These are phyloP conservation scores for Meyerozyma elateridarum DNA, from an alignment of 1,139 yeast genomes.

Conservation along the genomic window DNA sequence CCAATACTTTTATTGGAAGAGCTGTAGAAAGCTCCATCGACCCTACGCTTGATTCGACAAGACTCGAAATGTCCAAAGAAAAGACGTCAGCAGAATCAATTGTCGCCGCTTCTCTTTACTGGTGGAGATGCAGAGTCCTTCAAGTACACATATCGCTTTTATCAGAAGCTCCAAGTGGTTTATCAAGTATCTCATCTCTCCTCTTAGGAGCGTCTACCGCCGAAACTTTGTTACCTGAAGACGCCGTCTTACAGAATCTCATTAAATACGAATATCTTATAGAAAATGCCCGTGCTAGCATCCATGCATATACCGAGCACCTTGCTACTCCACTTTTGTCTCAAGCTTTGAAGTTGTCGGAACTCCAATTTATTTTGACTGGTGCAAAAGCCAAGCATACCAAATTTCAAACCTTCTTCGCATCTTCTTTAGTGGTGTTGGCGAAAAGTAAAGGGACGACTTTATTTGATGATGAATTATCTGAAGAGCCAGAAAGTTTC, in stretches of 20 bases:
- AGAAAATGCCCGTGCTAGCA: constrained; percentile 62
- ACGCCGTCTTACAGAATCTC: constrained; percentile 25
- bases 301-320: constrained; percentile 59
- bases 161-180: constrained; percentile 50
- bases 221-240: constrained; percentile 21
- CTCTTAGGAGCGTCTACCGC: constrained; percentile 33
- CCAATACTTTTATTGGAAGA: constrained; percentile 24
- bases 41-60: constrained; percentile 17
- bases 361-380: constrained; percentile 62
- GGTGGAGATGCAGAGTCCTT: constrained; percentile 74
- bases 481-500: constrained; percentile 47
- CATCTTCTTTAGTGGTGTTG: constrained; percentile 72
- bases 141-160: constrained; percentile 58
- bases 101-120: constrained; percentile 44
- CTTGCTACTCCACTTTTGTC: constrained; percentile 46
- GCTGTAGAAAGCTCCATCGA: constrained; percentile 17
- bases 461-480: constrained; percentile 15
- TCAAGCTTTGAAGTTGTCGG: constrained; percentile 54
- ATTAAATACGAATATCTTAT: constrained; percentile 48
- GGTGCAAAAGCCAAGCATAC: constrained; percentile 91
- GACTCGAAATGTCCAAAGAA: constrained; percentile 8
- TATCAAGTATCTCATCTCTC: constrained; percentile 37
- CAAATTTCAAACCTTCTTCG: constrained; percentile 66
- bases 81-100: constrained; percentile 7
- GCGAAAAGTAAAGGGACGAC: constrained; percentile 53